Base-by-base conservation (phyloP, 2,329 filamentous ascomycete species). In the Pseudogymnoascus verrucosus region DNA sequence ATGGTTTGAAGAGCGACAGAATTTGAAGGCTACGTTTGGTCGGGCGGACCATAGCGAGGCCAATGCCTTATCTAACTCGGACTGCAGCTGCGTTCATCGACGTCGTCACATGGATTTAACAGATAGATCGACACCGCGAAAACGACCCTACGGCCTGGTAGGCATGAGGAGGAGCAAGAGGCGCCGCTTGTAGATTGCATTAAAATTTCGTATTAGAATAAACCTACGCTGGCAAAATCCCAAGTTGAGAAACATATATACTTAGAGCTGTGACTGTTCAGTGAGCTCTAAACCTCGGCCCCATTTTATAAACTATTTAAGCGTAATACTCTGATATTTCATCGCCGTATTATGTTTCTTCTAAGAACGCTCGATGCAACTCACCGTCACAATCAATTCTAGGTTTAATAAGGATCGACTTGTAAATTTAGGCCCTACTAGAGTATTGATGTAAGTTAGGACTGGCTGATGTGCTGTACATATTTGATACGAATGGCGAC, bases 1-100 rank as follows among this genome's bases (percentile, higher is more conserved):
- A 64, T 70, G 62, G 65, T 71, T 71, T 62, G 37, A 64, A 16
- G 36, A 64, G 28, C 28, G 6, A 28, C 28, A 28, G 28, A 28
- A 28, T 28, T 28, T 28, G 6, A 28, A 28, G 28, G 28, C 67
- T 19, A 62, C 37, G 34, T 69, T 69, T 62, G 64, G 66, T 23
- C 57, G 16, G 28, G 62, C 65, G 16, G 64, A 69, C 54, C 61
- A 69, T 37, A 8, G 39, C 51, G 21, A 28, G 51, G 16, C 39
- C 8, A 42, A 42, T 19, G 16, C 39, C 5, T 44, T 44, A 44
- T 44, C 40, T 44, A 4, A 16, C 40, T 21, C n/a, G n/a, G 40
- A 44, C 40, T 44, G 19, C 6, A 23, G 40, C 40, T 44, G 39
- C 3, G 10, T 44, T 23, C 40, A 23, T 21, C 19, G 19, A 44